Percentiles rank a stretch among this genome's conserved stretches.
These are phyloP conservation scores for Chaetoceros tenuissimus DNA, from an alignment of 108 stramenopile species.

Conservation along the genomic window DNA sequence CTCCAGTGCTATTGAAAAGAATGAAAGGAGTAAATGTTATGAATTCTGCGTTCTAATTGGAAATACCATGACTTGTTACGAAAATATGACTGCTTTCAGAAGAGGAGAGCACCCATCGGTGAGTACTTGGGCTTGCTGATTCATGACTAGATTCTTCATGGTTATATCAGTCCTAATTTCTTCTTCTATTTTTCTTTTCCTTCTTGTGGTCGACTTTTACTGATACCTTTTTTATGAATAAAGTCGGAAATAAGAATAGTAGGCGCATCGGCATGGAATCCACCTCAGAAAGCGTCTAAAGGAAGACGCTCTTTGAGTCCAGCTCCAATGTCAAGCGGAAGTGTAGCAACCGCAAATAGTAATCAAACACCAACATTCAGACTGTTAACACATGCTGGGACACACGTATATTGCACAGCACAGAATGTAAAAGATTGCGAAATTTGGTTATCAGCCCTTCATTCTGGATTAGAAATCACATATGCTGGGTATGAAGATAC, in stretches of 20 bases:
- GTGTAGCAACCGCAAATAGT: conserved; percentile 10
- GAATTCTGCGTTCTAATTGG: conserved; percentile 72
- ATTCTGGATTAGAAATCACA: conserved; percentile 58
- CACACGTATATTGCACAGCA: conserved; percentile 58
- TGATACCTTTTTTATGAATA: not conserved
- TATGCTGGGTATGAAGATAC: conserved; percentile 7
- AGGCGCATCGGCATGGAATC: conserved; percentile 67
- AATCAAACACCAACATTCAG: conserved; percentile 28
- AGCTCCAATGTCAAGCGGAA: not conserved
- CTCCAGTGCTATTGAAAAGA: conserved; percentile 11
- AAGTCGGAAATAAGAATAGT: conserved; percentile 60
- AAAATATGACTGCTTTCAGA: conserved; percentile 38
- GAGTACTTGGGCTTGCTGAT: conserved; percentile 6
- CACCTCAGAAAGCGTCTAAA: conserved; percentile 14
- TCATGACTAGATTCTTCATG: conserved; percentile 3
- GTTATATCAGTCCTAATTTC: not conserved
- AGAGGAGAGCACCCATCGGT: conserved; percentile 63
- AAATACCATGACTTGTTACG: conserved; percentile 55
- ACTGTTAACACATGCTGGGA: conserved; percentile 66
- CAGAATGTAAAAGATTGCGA: conserved; percentile 52
- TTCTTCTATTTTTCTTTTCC: not conserved
- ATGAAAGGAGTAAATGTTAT: conserved; percentile 32
- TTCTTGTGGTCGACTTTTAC: no score
- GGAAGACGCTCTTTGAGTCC: not conserved
- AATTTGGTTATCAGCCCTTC: conserved; percentile 64